A percentile compares a stretch with the other conserved stretches of the same genome.
phyloP scores from a whole-genome alignment of 2,329 filamentous ascomycete species.

The Xylaria hypoxylon region DNA sequence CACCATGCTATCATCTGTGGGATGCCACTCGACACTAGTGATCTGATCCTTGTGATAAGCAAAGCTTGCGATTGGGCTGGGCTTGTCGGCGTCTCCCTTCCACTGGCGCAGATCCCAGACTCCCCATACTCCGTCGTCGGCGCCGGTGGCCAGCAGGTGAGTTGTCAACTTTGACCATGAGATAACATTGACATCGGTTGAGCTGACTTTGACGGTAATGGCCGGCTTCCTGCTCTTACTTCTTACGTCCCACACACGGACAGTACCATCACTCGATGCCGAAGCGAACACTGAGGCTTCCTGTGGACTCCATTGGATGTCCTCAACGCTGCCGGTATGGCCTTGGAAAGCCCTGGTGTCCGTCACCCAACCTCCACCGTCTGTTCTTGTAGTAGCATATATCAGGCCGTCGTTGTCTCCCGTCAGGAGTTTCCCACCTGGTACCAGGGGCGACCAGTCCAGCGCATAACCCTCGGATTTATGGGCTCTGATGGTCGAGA shows the following conservation, averaged over 20 bases:
- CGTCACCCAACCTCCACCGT: conserved; percentile 89
- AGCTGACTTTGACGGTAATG: conserved; percentile 84
- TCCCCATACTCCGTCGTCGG: conserved; percentile 92
- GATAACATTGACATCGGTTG: conserved; percentile 93
- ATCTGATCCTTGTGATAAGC: conserved; percentile 97
- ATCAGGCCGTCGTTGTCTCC: conserved; percentile 93
- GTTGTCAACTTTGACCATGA: conserved; percentile 91
- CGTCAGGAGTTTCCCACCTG: conserved; percentile 86
- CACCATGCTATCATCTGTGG: conserved; percentile 94
- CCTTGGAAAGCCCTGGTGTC: conserved; percentile 86
- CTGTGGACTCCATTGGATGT: conserved; percentile 95
- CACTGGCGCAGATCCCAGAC: conserved; percentile 97
- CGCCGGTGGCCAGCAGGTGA: conserved; percentile 90
- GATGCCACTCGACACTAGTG: conserved; percentile 96
- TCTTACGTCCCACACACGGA: conserved; percentile 95
- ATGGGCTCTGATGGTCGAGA: conserved; percentile 89
- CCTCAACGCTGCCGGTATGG: conserved; percentile 88
- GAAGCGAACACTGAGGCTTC: conserved; percentile 96
- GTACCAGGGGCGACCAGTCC: conserved; percentile 91
- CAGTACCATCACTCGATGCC: conserved; percentile 90
- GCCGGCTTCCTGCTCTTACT: conserved; percentile 91
- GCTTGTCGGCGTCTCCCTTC: conserved; percentile 77
- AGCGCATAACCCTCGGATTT: conserved; percentile 93
- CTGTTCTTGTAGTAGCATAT: conserved; percentile 85
- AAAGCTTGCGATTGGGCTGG: conserved; percentile 90